Conservation (phyloP, 352 stramenopile genomes). For the Plasmopara halstedii region DNA sequence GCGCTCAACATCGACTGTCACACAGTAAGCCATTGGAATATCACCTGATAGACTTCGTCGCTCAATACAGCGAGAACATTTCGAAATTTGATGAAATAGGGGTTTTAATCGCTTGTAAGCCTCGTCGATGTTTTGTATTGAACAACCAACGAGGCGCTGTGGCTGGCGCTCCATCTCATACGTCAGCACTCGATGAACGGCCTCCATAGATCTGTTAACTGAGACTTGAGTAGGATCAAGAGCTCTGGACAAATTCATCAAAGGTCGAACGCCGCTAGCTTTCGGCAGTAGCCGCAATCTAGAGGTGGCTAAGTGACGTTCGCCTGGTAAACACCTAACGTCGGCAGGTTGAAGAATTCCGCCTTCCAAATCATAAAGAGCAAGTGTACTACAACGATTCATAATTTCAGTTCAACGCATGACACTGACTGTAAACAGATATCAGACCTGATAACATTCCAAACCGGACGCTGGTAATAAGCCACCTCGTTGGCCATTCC, state of each 20-base stretch:
- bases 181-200: slow-evolving; percentile 45
- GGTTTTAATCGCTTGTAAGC: slow-evolving; percentile 47
- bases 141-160: slow-evolving; percentile 41
- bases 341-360: slow-evolving; percentile 28
- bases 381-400: slow-evolving; percentile 28
- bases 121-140: slow-evolving; percentile 60
- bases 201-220: slow-evolving; percentile 54
- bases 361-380: slow-evolving; percentile 38
- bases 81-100: slow-evolving; percentile 29
- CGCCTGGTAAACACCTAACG: neutral
- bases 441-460: slow-evolving; percentile 44
- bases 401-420: neutral
- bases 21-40: slow-evolving; percentile 35
- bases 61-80: slow-evolving; percentile 26
- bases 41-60: slow-evolving; percentile 1
- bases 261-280: slow-evolving; percentile 47
- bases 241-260: slow-evolving; percentile 65
- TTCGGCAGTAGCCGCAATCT: slow-evolving; percentile 63
- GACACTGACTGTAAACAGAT: neutral
- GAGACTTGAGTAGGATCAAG: slow-evolving; percentile 23
- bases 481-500: slow-evolving; percentile 56
- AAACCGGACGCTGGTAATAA: slow-evolving; percentile 63
- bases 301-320: slow-evolving; percentile 37
- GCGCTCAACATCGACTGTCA: slow-evolving; percentile 67
- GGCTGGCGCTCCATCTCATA: slow-evolving; percentile 57